phyloP scores from a whole-genome alignment of 108 stramenopile genomes.

The Pelagomonas calceolata region DNA sequence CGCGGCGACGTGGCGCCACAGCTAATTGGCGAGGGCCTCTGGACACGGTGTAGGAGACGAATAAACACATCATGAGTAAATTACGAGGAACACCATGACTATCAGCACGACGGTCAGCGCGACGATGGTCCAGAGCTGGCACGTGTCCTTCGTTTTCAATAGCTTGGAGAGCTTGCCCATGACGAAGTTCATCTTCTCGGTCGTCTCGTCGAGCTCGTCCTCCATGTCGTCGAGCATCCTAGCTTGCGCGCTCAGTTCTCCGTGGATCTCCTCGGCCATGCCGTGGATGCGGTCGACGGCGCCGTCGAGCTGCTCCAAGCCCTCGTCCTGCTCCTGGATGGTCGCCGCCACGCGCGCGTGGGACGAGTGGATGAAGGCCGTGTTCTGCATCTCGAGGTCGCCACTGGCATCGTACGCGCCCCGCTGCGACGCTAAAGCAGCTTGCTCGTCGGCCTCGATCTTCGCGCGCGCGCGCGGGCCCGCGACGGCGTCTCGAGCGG shows the following conservation, averaged over 20 bases:
- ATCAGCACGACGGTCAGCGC: conserved; percentile 19
- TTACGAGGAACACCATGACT: conserved; percentile 14
- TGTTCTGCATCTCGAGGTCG: conserved; percentile 23
- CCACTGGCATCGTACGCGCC: conserved; percentile 18
- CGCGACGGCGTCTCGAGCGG: conserved; percentile 18
- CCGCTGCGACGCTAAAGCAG: conserved; percentile 3
- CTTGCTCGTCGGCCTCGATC: conserved; percentile 21
- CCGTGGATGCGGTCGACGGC: conserved; percentile 24
- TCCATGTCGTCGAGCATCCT: conserved; percentile 22
- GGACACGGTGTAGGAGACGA: too few species aligned
- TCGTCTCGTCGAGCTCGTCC: conserved; percentile 23
- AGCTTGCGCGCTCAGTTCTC: conserved; percentile 20
- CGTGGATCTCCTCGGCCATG: conserved; percentile 21
- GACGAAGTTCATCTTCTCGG: conserved; percentile 33
- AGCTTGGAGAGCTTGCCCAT: conserved; percentile 28
- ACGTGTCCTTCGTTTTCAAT: conserved; percentile 22
- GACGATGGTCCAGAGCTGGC: conserved; percentile 26
- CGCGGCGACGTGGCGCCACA: too few species aligned
- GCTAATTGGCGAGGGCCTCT: too few species aligned
- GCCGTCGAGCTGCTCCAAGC: conserved; percentile 3
- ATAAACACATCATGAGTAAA: too few species aligned
- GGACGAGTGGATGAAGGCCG: conserved; percentile 24
- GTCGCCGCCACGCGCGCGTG: neutral
- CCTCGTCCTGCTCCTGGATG: conserved; percentile 3
- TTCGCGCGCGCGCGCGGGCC: conserved; percentile 16